Base-by-base conservation (phyloP, 352 stramenopile species). In the Phytophthora rubi region DNA sequence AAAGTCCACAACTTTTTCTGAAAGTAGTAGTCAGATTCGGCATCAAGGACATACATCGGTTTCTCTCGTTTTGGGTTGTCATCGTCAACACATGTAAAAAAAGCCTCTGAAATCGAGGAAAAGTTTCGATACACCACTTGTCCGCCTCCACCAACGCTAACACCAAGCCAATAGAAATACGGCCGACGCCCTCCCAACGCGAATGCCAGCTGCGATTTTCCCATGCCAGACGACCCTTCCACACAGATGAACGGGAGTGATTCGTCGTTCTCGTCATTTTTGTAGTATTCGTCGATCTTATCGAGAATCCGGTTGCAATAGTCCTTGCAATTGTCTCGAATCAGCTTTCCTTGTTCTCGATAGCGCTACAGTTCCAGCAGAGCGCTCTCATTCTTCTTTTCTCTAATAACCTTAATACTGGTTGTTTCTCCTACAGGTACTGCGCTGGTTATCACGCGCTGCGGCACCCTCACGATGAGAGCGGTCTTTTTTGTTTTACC, bases 151-250 rank as follows among this genome's bases (percentile, higher is more conserved):
- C 10, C n/a, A 15, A 23, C 45, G n/a, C 45, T 23, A 12, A 28
- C 18, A 8, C n/a, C 45, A 52, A 52, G 18, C n/a, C 45, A 52
- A n/a, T 52, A 52, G 18, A 52, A 52, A 6, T 28, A 52, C n/a
- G 45, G 45, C 13, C 45, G 45, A 3, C 45, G 16, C 3, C 45
- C 45, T 21, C 45, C n/a, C 45, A 52, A 52, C 6, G 18, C 45
- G n/a, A 52, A 52, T 9, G 45, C 45, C 28, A 52, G 45, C 5
- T 52, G 45, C 4, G 45, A 28, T 52, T 52, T 52, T 10, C 45
- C 45, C 45, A 52, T 52, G 18, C 45, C 45, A 6, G 45, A 28
- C 18, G n/a, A n/a, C n/a, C n/a, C n/a, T n/a, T n/a, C n/a, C n/a
- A n/a, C n/a, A n/a, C n/a, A n/a, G n/a, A n/a, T n/a, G n/a, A n/a